Conservation (phyloP, 208 protist genomes). For the Trypanosomatidae sp. region DNA sequence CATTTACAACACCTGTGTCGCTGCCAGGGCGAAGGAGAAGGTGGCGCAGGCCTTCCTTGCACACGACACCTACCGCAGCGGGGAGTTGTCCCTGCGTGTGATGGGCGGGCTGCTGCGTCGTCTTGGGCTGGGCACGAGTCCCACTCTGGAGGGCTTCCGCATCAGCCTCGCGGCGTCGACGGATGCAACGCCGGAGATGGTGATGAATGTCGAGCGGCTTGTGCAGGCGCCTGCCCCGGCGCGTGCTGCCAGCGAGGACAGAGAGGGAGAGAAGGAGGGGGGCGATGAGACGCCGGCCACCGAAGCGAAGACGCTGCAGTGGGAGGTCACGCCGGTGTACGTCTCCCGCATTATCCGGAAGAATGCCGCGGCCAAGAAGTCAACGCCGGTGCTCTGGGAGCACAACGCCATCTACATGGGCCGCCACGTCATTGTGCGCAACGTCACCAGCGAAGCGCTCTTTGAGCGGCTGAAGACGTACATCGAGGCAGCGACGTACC, state of each 20-base stretch:
- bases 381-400: slow-evolving; percentile 30
- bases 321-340: slow-evolving; percentile 30
- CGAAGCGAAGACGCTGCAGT: slow-evolving; percentile 7
- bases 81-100: slow-evolving; percentile 50
- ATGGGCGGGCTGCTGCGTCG: slow-evolving; percentile 43
- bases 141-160: slow-evolving; percentile 31
- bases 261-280: too few species aligned
- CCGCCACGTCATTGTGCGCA: slow-evolving; percentile 30
- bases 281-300: background rate
- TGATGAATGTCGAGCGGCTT: slow-evolving; percentile 23
- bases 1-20: slow-evolving; percentile 37
- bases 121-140: slow-evolving; percentile 52
- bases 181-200: slow-evolving; percentile 9
- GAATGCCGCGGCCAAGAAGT: slow-evolving; percentile 13
- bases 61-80: slow-evolving; percentile 57
- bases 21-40: slow-evolving; percentile 36
- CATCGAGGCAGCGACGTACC: slow-evolving; percentile 59
- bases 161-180: slow-evolving; percentile 27
- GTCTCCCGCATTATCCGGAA: slow-evolving; percentile 40
- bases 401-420: slow-evolving; percentile 43
- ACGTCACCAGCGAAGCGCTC: slow-evolving; percentile 19
- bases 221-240: background rate
- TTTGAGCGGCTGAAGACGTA: slow-evolving; percentile 59
- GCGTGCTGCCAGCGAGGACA: too few species aligned
- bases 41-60: slow-evolving; percentile 51